Base-by-base conservation (phyloP, 306 rosid genomes). In the Senna siamea region DNA sequence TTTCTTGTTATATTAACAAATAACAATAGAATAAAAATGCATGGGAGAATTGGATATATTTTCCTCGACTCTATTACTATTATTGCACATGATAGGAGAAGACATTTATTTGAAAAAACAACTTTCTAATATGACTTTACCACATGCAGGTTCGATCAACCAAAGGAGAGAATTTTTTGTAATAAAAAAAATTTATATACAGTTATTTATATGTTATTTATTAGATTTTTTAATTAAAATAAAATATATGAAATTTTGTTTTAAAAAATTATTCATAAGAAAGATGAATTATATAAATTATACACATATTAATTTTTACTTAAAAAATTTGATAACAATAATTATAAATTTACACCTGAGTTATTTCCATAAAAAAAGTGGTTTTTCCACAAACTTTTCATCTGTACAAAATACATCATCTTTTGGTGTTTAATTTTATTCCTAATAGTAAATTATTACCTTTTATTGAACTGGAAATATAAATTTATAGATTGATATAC, bases 11-110 rank as follows among this genome's bases (percentile, higher is more conserved):
- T 43, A 10, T 48, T 47, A 15, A 14, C 0, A 47, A 4, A 40
- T 15, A 70, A 19, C 44, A 26, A 72, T n/a, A 28, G 58, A 58
- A 72, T n/a, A 40, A 40, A 40, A 40, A 12, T 17, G 40, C n/a
- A n/a, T n/a, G 23, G 22, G 54, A 32, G 38, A 63, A 43, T 35
- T 51, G 56, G 23, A 26, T 26, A 26, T 26, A 26, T 26, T 26
- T 26, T 26, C 30, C 3, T 26, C 30, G 30, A 26, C 30, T 4
- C 14, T 9, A 41, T 7, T 9, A 34, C 14, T 9, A 41, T 7
- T 9, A 34, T 51, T 44, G 44, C 34, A 53, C 14, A 37, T 22
- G 7, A 22, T 44, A 13, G 37, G 37, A 30, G 22, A 44, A 73
- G 43, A 73, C 2, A 43, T 6, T 14, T 35, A 20, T n/a, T 60